Conservation (phyloP, 345 rosid species). For the Cardiospermum halicacabum region DNA sequence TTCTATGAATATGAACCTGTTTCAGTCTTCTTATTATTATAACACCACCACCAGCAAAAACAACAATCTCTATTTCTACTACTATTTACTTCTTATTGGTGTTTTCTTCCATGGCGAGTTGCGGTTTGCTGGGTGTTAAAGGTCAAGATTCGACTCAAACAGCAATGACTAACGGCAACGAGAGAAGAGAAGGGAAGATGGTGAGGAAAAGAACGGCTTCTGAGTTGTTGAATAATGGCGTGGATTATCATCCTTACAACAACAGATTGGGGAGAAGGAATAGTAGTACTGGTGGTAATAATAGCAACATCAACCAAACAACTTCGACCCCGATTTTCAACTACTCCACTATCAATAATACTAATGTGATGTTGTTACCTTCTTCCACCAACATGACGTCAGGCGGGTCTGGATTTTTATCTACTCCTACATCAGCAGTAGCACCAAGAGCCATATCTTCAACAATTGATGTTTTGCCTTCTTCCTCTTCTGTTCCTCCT, state of each 20-base stretch:
- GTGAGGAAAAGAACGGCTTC: conserved; percentile 83
- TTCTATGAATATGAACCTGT: background rate
- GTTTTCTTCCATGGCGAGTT: conserved; percentile 41
- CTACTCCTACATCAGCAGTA: conserved; percentile 28
- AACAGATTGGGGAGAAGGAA: conserved; percentile 36
- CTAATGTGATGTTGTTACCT: conserved; percentile 16
- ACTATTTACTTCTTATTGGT: background rate
- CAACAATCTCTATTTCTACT: background rate
- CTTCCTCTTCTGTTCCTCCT: conserved; percentile 27
- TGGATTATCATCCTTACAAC: conserved; percentile 20
- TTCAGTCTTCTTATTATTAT: too few relatives aligned
- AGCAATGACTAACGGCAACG: conserved; percentile 15
- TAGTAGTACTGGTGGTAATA: too few relatives aligned
- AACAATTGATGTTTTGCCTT: conserved; percentile 6
- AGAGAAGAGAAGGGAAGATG: conserved; percentile 35
- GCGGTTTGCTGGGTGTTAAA: conserved; percentile 33
- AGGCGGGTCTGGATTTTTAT: conserved; percentile 37
- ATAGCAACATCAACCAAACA: too few relatives aligned
- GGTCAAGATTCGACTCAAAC: conserved; percentile 6
- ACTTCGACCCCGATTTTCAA: conserved; percentile 31
- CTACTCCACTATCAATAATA: conserved; percentile 50
- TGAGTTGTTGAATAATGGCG: conserved; percentile 38
- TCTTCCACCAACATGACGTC: conserved; percentile 52
- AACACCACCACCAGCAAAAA: background rate
- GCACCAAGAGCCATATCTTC: conserved; percentile 20